Base-by-base conservation (phyloP, 495 filamentous ascomycete species). In the Chaetomium tenue region DNA sequence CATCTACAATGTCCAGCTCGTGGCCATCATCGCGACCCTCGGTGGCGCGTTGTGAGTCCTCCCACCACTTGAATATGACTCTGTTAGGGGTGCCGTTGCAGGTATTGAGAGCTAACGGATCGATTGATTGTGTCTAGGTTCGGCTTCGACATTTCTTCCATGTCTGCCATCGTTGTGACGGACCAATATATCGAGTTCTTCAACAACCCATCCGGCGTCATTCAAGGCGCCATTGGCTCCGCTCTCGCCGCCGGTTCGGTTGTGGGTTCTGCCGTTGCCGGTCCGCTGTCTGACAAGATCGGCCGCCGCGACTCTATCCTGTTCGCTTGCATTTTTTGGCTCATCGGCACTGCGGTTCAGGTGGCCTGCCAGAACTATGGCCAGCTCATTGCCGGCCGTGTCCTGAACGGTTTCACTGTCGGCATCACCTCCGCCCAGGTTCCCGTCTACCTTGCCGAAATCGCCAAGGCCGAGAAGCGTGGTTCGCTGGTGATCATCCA, bases 401-500 rank as follows among this genome's bases (percentile, higher is more conserved):
- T 91, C 15, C 74, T 92, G 48, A 91, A 89, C 69, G 88, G 90
- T 61, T 77, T 91, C 47, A 84, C 84, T 50, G 88, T 91, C 59
- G 89, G 88, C 63, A 86, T 91, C 64, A 90, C 88, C 2, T 90
- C 87, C 2, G 89, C 88, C 1, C 89, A 91, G 67, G 89, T 91
- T 0, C 88, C 87, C n/a, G 89, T 92, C n/a, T 92, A 91, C 74
- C 81, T 91, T 4, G 88, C 88, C 48, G 89, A 92, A 70, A 84
- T 91, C 44, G 84, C 89, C 6, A 84, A 85, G 56, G 84, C 86
- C 25, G 82, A 86, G 44, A 87, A 87, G 73, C 80, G 84, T 26
- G 89, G 89, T 39, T 85, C 83, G 0, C 82, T 92, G 54, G 85
- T 91, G 56, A 84, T 88, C 50, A 89, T 91, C 63, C 89, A 91